A percentile compares a stretch with the other conserved stretches of the same genome.
Evolutionary conservation across 306 rosid genomes (phyloP).

Genomic region (Coriaria nepalensis): DNA sequence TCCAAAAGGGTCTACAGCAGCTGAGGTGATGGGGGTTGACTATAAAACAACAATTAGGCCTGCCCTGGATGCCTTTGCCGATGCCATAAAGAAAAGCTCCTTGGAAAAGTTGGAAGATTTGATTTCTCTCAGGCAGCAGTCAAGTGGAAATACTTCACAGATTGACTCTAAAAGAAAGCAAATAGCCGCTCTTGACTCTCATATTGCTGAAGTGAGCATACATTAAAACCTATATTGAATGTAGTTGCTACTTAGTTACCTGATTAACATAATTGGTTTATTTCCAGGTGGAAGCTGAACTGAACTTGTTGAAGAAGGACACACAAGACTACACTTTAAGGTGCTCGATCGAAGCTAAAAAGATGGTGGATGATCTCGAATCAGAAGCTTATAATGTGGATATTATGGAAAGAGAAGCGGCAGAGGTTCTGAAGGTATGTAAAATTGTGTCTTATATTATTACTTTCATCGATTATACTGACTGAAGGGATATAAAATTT

Average conservation of each 20-base stretch:
- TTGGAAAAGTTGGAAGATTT: constrained; percentile 53
- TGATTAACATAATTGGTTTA: constrained; percentile 15
- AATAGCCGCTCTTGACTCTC: constrained; percentile 31
- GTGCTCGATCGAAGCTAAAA: constrained; percentile 43
- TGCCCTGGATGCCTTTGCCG: constrained; percentile 34
- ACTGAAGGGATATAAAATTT: too few species aligned
- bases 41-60: constrained; percentile 50
- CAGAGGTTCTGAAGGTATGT: constrained; percentile 53
- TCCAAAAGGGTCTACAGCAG: constrained; percentile 53
- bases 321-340: constrained; percentile 28
- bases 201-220: constrained; percentile 44
- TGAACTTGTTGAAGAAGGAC: constrained; percentile 40
- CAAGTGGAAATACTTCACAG: constrained; percentile 35
- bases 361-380: constrained; percentile 44
- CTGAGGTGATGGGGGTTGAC: constrained; percentile 77
- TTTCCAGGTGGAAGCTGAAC: constrained; percentile 52
- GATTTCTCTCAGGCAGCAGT: constrained; percentile 45
- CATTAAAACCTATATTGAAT: not conserved
- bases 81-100: constrained; percentile 49
- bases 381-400: constrained; percentile 36
- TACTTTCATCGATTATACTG: not conserved
- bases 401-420: constrained; percentile 57
- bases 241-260: not conserved
- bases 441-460: constrained; percentile 3
- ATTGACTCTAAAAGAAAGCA: constrained; percentile 48